Evolutionary conservation across 2,329 filamentous ascomycete species (phyloP).

Genomic region (Macroventuria anomochaeta): DNA sequence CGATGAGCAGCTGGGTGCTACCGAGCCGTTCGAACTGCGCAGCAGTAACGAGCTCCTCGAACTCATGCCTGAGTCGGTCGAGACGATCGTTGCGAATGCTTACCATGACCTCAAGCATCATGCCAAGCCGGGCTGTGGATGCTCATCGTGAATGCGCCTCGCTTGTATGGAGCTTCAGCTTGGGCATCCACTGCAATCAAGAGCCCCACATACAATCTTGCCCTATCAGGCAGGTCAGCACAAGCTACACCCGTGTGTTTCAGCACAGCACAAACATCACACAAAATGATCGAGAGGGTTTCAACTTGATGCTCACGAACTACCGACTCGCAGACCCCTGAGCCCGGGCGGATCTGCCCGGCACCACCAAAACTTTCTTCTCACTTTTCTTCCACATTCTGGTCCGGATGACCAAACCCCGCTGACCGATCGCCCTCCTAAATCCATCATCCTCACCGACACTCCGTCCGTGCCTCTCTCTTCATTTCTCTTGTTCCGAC

Average conservation of each 20-base stretch:
- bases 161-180: background rate
- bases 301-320: background rate
- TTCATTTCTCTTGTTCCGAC: conserved; percentile 20
- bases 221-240: conserved; percentile 12
- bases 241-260: background rate
- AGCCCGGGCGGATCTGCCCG: conserved; percentile 14
- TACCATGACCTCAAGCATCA: conserved; percentile 31
- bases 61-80: conserved; percentile 27
- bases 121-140: conserved; percentile 44
- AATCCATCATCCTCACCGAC: conserved; percentile 13
- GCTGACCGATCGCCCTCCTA: conserved; percentile 10
- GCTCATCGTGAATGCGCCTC: conserved; percentile 26
- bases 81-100: conserved; percentile 25
- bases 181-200: conserved; percentile 11
- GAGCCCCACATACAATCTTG: conserved; percentile 6
- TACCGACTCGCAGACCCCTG: background rate
- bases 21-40: conserved; percentile 34
- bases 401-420: conserved; percentile 2
- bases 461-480: conserved; percentile 9
- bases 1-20: conserved; percentile 37
- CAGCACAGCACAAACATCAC: conserved; percentile 5
- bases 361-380: conserved; percentile 7
- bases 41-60: conserved; percentile 29
- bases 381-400: background rate
- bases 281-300: background rate